phyloP scores from a whole-genome alignment of 441 rosid genomes.

The Kokia cookei region DNA sequence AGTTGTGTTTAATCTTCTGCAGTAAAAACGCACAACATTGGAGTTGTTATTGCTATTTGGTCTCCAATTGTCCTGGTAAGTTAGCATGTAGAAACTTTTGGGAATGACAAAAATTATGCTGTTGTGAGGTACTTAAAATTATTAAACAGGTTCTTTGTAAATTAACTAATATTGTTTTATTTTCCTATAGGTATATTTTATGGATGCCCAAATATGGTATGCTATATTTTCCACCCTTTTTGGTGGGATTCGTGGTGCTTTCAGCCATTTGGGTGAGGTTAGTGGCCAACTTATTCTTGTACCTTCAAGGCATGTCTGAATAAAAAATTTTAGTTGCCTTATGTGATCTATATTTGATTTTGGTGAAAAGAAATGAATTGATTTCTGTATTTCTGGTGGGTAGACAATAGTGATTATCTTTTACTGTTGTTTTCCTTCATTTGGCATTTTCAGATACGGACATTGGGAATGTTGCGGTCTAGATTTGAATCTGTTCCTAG shows the following conservation, averaged over 20 bases:
- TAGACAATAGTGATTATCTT: background rate
- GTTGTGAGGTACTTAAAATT: background rate
- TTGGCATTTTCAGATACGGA: constrained; percentile 61
- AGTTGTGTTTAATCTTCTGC: constrained; percentile 24
- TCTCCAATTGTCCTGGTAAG: constrained; percentile 89
- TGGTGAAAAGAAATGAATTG: background rate
- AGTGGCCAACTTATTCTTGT: constrained; percentile 15
- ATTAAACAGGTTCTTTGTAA: background rate
- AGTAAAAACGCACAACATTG: constrained; percentile 80
- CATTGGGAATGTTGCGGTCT: constrained; percentile 92
- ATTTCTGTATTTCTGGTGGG: background rate
- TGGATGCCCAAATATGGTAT: constrained; percentile 98
- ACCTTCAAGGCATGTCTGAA: background rate
- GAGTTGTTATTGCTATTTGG: constrained; percentile 92
- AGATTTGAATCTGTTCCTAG: constrained; percentile 72
- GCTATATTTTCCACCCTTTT: constrained; percentile 86
- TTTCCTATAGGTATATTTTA: constrained; percentile 69
- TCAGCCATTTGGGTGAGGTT: constrained; percentile 98
- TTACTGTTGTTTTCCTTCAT: background rate
- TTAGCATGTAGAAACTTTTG: constrained; percentile 6
- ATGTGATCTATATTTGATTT: background rate
- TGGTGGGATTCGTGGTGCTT: constrained; percentile 96
- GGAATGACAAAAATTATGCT: background rate
- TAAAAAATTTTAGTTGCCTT: background rate
- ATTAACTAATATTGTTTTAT: constrained; percentile 13